Percentiles rank a stretch among this genome's conserved stretches.
Evolutionary conservation across 2,329 filamentous ascomycete species (phyloP).

Genomic region (Teratosphaeria pseudoeucalypti): DNA sequence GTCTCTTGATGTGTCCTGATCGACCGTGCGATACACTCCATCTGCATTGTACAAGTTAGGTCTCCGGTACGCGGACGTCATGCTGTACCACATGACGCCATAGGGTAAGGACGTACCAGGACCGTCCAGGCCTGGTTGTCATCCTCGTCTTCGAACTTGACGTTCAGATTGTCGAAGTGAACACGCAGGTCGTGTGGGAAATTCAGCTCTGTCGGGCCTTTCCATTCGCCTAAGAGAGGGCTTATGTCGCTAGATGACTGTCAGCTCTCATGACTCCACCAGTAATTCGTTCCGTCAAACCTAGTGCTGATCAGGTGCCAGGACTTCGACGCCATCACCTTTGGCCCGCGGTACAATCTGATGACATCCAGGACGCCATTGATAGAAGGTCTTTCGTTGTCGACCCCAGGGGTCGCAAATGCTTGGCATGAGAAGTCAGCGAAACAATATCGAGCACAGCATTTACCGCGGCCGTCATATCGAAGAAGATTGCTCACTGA

Average conservation of each 20-base stretch:
- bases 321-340: slow-evolving; percentile 5
- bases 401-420: slow-evolving; percentile 15
- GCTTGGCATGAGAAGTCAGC: neutral
- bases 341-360: slow-evolving; percentile 15
- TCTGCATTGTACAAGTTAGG: slow-evolving; percentile 1
- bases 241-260: neutral
- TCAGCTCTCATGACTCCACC: neutral
- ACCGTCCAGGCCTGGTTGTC: neutral
- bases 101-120: neutral
- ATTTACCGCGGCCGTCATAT: neutral
- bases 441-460: neutral
- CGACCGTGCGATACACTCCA: slow-evolving; percentile 7
- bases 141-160: neutral
- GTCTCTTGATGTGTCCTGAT: slow-evolving; percentile 1
- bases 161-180: neutral
- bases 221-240: neutral
- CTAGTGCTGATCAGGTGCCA: slow-evolving; percentile 6
- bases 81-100: neutral
- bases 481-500: neutral
- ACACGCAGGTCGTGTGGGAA: neutral
- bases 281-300: neutral
- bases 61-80: neutral
- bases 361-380: slow-evolving; percentile 18
- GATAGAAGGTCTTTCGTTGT: slow-evolving; percentile 10
- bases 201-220: neutral